A percentile compares a stretch with the other conserved stretches of the same genome.
Evolutionary conservation across 2,329 filamentous ascomycete species (phyloP).

Genomic region (Domatiomyces globalis): DNA sequence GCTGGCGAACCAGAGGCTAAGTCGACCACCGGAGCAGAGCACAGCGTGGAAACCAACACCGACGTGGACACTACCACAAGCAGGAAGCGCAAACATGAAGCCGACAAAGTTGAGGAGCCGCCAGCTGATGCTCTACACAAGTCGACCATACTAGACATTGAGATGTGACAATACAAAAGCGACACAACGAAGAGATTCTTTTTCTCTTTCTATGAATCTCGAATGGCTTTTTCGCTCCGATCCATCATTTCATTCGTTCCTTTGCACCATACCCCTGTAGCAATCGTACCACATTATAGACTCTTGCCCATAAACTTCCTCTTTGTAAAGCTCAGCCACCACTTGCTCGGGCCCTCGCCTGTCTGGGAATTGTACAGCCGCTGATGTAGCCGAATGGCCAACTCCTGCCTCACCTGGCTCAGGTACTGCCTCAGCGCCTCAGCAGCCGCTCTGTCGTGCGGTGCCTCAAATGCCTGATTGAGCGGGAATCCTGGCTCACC

Average conservation of each 20-base stretch:
- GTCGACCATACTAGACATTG: neutral
- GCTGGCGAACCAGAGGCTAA: neutral
- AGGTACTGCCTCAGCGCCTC: conserved; percentile 73
- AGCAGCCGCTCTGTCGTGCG: conserved; percentile 72
- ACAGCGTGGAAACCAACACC: neutral
- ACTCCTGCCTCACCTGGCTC: conserved; percentile 74
- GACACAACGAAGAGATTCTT: neutral
- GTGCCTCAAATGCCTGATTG: conserved; percentile 92
- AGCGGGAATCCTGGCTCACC: conserved; percentile 86
- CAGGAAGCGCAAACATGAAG: neutral
- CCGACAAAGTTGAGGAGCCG: neutral
- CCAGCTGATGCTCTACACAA: neutral
- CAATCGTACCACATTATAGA: conserved; percentile 35
- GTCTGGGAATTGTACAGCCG: conserved; percentile 49
- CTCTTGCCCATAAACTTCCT: conserved; percentile 99
- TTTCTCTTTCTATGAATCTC: neutral
- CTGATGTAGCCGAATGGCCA: conserved; percentile 67
- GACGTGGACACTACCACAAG: neutral
- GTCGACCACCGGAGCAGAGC: neutral
- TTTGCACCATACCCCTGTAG: neutral
- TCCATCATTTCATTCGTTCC: neutral
- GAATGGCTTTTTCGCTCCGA: neutral
- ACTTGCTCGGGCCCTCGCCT: conserved; percentile 59
- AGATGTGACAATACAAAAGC: neutral
- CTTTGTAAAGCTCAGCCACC: conserved; percentile 98